Percentiles rank a stretch among this genome's conserved stretches.
Evolutionary conservation across 2,329 filamentous ascomycete species (phyloP).

Genomic region (Malbranchea cinnamomea): DNA sequence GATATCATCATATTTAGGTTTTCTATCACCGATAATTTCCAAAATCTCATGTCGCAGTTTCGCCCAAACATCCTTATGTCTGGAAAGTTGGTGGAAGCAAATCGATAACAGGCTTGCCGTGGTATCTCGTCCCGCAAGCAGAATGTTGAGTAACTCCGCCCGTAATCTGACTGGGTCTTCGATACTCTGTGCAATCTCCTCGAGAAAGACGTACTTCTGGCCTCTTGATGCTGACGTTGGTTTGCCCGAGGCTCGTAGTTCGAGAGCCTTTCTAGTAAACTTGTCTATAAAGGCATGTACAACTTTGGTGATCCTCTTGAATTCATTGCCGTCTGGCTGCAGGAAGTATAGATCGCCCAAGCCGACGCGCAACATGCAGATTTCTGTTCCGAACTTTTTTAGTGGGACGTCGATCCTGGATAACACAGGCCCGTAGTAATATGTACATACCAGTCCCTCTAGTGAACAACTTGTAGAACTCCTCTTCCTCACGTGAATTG

Average conservation of each 20-base stretch:
- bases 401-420: not conserved
- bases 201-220: constrained; percentile 33
- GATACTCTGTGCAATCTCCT: constrained; percentile 33
- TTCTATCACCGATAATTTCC: constrained; percentile 26
- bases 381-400: constrained; percentile 4
- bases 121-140: constrained; percentile 41
- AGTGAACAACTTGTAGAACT: constrained; percentile 19
- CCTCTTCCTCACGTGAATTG: constrained; percentile 36
- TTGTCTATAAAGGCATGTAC: constrained; percentile 16
- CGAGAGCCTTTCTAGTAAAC: constrained; percentile 15
- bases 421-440: not conserved
- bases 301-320: constrained; percentile 6
- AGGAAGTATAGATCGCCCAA: constrained; percentile 7
- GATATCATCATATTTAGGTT: constrained; percentile 30
- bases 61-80: constrained; percentile 21
- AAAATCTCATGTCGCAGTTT: constrained; percentile 23
- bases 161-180: constrained; percentile 33
- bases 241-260: constrained; percentile 10
- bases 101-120: constrained; percentile 34
- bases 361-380: constrained; percentile 6
- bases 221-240: constrained; percentile 5
- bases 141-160: constrained; percentile 35
- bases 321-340: constrained; percentile 8
- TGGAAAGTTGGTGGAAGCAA: constrained; percentile 34
- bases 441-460: constrained; percentile 8